Evolutionary conservation across 441 rosid genomes (phyloP), one percentile per base, ranked within the genome.

Genomic region (Arabidopsis lyrata): DNA sequence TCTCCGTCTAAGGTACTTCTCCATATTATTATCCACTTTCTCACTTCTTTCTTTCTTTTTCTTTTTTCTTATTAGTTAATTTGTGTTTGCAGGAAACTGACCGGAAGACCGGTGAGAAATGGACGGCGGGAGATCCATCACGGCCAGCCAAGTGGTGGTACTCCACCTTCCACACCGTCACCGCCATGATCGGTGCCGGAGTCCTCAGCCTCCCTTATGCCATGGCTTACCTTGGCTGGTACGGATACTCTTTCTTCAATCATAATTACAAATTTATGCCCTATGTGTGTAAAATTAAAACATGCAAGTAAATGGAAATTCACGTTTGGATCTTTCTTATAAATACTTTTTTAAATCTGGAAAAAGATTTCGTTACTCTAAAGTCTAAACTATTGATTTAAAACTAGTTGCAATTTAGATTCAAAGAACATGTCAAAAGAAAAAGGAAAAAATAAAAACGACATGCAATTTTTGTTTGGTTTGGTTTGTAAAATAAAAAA

Each of bases 111-210:
- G 47, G n/a, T 9, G 80, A 82, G 71, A 91, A 87, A 91, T 87
- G 97, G 96, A 58, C 53, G 38, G 90, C 76, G 44, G 86, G 60
- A 45, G 90, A 86, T 58, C 81, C 85, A 1, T 39, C 81, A 69
- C 90, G 99, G 63, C 85, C 80, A 34, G 97, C 97, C 45, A 92
- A 89, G 84, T 94, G 99, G 99, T 90, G 97, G 99, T 87, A 89
- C 82, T 90, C 97, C 50, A 90, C 99, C 47, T 94, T 94, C 67
- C 99, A 92, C 85, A 68, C 82, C 5, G 94, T 92, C 54, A 92
- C 99, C 4, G 97, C 99, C 89, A 95, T 92, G 97, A 92, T 94
- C n/a, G 97, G 99, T 6, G 97, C 97, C 1, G 99, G 97, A 39
- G 99, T 94, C 61, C 97, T 91, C 63, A 87, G 97, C 78, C 82